Conservation (phyloP, 2,329 filamentous ascomycete genomes). For the Alternaria brassicicola region DNA sequence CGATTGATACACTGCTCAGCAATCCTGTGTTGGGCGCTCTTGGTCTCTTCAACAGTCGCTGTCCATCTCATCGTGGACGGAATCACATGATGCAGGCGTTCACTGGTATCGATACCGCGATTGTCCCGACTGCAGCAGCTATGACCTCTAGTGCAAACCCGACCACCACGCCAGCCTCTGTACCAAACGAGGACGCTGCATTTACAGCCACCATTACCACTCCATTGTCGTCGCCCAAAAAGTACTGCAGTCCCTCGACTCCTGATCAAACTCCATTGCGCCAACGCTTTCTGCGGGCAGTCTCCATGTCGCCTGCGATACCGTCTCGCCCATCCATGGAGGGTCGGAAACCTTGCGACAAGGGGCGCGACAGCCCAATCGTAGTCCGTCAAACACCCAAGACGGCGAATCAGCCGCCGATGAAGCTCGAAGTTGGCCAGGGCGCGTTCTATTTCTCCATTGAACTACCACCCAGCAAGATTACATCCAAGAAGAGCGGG, state of each 20-base stretch:
- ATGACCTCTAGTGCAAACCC: constrained; percentile 3
- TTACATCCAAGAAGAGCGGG: constrained; percentile 13
- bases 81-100: constrained; percentile 20
- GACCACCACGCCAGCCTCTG: constrained; percentile 7
- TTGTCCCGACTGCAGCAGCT: constrained; percentile 1
- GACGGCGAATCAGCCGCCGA: neutral
- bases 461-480: constrained; percentile 26
- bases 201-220: constrained; percentile 10
- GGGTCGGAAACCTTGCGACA: constrained; percentile 1
- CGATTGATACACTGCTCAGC: neutral
- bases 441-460: constrained; percentile 30
- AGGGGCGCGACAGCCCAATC: constrained; percentile 5
- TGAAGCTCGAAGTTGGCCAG: constrained; percentile 23
- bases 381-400: neutral
- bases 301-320: constrained; percentile 24
- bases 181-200: constrained; percentile 11
- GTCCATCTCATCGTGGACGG: neutral
- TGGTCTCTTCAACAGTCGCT: constrained; percentile 1
- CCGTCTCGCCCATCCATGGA: constrained; percentile 21
- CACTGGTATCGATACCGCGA: constrained; percentile 2
- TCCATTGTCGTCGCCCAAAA: constrained; percentile 7
- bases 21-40: neutral
- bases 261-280: constrained; percentile 16
- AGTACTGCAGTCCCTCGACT: constrained; percentile 1
- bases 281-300: constrained; percentile 23